Percentiles rank a stretch among this genome's conserved stretches.
These are phyloP conservation scores for Phaseolus lunatus DNA, from an alignment of 306 rosid genomes.

Conservation along the genomic window DNA sequence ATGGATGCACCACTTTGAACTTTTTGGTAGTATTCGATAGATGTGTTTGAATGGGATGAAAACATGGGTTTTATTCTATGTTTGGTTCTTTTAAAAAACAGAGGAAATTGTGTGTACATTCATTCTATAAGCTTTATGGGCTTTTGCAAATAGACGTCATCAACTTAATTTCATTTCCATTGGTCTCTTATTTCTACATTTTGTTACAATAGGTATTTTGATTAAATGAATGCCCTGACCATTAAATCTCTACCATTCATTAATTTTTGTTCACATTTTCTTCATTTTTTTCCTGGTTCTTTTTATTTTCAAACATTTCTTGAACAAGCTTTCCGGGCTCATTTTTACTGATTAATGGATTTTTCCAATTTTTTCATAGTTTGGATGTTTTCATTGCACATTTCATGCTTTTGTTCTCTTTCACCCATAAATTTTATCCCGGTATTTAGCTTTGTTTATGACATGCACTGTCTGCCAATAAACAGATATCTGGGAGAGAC, in stretches of 20 bases:
- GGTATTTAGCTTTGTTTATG: constrained; percentile 37
- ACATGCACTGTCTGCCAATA: constrained; percentile 36
- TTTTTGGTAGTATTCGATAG: background rate
- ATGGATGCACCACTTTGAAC: constrained; percentile 21
- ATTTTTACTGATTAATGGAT: background rate
- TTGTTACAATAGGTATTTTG: background rate
- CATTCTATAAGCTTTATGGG: background rate
- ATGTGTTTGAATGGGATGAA: background rate
- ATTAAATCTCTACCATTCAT: background rate
- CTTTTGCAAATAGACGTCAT: background rate
- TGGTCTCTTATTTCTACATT: background rate
- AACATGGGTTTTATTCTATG: background rate
- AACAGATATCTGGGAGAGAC: constrained; percentile 92
- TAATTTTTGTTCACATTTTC: background rate
- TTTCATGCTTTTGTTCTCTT: background rate
- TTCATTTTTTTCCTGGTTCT: background rate
- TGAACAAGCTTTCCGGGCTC: background rate
- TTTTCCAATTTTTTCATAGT: background rate
- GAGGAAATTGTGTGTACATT: background rate
- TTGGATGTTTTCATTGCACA: background rate
- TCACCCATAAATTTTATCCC: background rate
- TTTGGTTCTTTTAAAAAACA: background rate
- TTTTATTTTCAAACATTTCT: background rate
- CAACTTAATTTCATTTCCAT: background rate
- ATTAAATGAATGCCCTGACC: background rate